Percentiles rank a stretch among this genome's conserved stretches.
Evolutionary conservation across 2,329 filamentous ascomycete species (phyloP).

Genomic region (Aotearoamyces nothofagi): DNA sequence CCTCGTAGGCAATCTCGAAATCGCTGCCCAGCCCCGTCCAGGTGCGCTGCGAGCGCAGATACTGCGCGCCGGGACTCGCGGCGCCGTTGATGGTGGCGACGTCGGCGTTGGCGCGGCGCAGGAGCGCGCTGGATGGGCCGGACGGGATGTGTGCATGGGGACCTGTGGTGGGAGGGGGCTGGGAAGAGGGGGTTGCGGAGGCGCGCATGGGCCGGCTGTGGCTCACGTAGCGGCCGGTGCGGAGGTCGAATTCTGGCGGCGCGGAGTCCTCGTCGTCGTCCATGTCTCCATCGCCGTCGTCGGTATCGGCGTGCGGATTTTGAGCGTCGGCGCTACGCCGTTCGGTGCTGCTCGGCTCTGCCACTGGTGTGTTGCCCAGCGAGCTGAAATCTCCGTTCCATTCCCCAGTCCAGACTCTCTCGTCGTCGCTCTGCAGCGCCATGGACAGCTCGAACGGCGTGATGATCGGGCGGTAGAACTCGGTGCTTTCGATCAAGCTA

Average conservation of each 20-base stretch:
- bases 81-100: conserved; percentile 71
- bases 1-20: conserved; percentile 47
- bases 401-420: conserved; percentile 70
- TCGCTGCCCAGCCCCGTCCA: conserved; percentile 91
- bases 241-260: conserved; percentile 81
- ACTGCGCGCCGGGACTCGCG: conserved; percentile 85
- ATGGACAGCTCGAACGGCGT: conserved; percentile 89
- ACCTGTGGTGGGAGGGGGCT: conserved; percentile 3
- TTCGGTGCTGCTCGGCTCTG: conserved; percentile 12
- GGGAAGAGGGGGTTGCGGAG: conserved; percentile 1
- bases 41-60: conserved; percentile 62
- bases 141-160: conserved; percentile 17
- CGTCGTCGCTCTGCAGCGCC: conserved; percentile 58
- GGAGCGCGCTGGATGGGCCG: conserved; percentile 35
- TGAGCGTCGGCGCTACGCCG: too few relatives aligned
- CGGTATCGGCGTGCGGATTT: conserved; percentile 4
- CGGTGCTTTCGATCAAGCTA: conserved; percentile 74
- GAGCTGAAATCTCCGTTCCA: conserved; percentile 82
- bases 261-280: conserved; percentile 54
- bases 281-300: conserved; percentile 9
- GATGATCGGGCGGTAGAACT: conserved; percentile 77
- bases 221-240: conserved; percentile 71
- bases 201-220: conserved; percentile 59
- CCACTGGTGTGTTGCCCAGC: conserved; percentile 8
- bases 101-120: conserved; percentile 50